Percentiles rank a stretch among this genome's conserved stretches.
Conservation (phyloP, 441 rosid species). For the Macaranga tanarius region DNA sequence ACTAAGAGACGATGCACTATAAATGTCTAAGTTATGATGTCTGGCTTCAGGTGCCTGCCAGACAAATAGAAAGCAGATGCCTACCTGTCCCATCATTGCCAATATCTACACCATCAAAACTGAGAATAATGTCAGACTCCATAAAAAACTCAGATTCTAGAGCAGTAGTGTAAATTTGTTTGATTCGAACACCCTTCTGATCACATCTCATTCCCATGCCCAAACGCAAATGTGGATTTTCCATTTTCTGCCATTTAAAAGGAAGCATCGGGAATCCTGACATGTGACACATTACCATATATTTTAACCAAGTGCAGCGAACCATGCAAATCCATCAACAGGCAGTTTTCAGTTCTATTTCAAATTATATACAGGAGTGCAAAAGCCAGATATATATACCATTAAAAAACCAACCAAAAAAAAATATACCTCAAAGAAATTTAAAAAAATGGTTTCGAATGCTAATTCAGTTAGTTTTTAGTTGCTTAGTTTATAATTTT, state of each 20-base stretch:
- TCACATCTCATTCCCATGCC: conserved; percentile 79
- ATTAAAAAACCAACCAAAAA: background rate
- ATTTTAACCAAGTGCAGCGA: conserved; percentile 4
- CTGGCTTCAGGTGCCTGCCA: background rate
- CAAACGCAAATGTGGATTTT: conserved; percentile 77
- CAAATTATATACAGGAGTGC: background rate
- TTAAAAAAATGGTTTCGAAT: too few relatives aligned
- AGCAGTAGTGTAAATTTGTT: conserved; percentile 84
- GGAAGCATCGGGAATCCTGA: conserved; percentile 88
- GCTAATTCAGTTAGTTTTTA: too few relatives aligned
- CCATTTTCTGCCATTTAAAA: conserved; percentile 99
- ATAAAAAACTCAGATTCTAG: conserved; percentile 73
- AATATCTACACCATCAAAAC: conserved; percentile 80
- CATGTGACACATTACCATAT: background rate
- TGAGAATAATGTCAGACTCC: conserved; percentile 79
- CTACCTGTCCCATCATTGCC: conserved; percentile 98
- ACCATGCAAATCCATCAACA: conserved; percentile 5
- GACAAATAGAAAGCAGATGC: conserved; percentile 12
- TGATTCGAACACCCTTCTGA: conserved; percentile 89
- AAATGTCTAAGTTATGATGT: background rate
- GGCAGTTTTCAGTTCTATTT: background rate
- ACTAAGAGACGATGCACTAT: background rate
- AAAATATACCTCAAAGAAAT: too few relatives aligned
- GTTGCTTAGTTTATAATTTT: too few relatives aligned
- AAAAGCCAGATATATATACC: background rate